These are phyloP conservation scores for Euphorbia neoarborescens DNA, from an alignment of 441 rosid species.

Conservation along the genomic window DNA sequence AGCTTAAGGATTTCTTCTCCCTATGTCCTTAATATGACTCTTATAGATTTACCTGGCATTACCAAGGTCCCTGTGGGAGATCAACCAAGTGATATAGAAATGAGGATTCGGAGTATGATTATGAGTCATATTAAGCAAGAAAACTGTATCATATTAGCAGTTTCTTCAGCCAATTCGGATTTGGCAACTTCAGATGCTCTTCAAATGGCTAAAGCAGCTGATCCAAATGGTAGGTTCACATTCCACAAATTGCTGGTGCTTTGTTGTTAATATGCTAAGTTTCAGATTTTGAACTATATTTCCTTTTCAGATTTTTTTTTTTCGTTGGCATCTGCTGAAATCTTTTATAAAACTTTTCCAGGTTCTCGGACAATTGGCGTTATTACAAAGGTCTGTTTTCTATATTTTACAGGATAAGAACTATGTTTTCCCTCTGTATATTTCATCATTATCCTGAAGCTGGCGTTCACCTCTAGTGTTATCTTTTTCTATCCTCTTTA, in stretches of 20 bases:
- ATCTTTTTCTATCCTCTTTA: conserved; percentile 21
- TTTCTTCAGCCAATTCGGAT: conserved; percentile 73
- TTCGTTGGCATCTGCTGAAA: neutral
- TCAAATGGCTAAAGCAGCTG: conserved; percentile 57
- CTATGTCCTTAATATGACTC: conserved; percentile 58
- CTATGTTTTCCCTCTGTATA: neutral
- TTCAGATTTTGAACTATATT: neutral
- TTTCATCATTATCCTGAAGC: neutral
- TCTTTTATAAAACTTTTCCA: conserved; percentile 16
- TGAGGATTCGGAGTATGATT: conserved; percentile 49
- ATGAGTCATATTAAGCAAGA: conserved; percentile 36
- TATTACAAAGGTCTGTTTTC: conserved; percentile 46
- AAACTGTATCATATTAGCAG: conserved; percentile 65
- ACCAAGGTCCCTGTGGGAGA: conserved; percentile 79
- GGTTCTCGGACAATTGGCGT: conserved; percentile 63
- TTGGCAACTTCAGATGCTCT: conserved; percentile 76
- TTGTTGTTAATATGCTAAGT: neutral
- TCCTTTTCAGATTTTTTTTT: neutral
- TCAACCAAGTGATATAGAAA: conserved; percentile 60
- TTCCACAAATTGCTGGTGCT: neutral
- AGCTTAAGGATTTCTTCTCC: conserved; percentile 53
- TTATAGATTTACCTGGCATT: conserved; percentile 69
- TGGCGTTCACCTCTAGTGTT: neutral
- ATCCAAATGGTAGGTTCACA: conserved; percentile 46
- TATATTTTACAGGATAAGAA: neutral